Conservation (phyloP, 2,329 filamentous ascomycete genomes). For the Pseudogymnoascus sp. region DNA sequence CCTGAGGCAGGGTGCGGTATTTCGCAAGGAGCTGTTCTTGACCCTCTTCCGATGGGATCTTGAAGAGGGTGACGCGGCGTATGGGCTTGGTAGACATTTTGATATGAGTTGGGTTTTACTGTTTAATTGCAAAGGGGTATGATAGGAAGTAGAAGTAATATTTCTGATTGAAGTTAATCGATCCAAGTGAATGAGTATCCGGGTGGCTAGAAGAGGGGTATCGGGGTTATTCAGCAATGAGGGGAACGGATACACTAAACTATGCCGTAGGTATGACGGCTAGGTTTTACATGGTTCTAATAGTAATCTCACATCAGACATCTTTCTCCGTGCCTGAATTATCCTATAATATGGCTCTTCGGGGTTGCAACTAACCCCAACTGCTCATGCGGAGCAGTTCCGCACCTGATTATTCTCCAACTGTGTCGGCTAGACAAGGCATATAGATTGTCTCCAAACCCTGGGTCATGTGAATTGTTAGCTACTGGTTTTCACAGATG, state of each 20-base stretch:
- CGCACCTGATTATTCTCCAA: background rate
- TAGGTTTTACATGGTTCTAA: background rate
- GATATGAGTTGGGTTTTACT: constrained; percentile 17
- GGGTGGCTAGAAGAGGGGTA: background rate
- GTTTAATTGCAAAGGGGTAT: background rate
- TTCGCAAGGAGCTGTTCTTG: constrained; percentile 35
- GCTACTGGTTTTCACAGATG: background rate
- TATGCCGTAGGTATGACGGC: background rate
- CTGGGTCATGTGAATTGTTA: background rate
- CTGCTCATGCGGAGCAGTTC: background rate
- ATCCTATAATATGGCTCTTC: background rate
- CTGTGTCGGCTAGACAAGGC: background rate
- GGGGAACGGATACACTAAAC: background rate
- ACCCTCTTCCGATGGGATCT: constrained; percentile 39
- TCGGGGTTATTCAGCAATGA: background rate
- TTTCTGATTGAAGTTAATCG: background rate
- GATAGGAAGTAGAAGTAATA: background rate
- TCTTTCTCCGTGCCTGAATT: background rate
- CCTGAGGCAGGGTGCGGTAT: constrained; percentile 27
- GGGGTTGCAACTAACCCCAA: background rate
- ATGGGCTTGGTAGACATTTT: constrained; percentile 24
- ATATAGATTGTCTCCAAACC: background rate
- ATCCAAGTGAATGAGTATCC: background rate
- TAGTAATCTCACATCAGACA: background rate
- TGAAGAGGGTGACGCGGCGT: constrained; percentile 46